phyloP scores from a whole-genome alignment of 345 rosid species.

The Hibiscus tridactylites region DNA sequence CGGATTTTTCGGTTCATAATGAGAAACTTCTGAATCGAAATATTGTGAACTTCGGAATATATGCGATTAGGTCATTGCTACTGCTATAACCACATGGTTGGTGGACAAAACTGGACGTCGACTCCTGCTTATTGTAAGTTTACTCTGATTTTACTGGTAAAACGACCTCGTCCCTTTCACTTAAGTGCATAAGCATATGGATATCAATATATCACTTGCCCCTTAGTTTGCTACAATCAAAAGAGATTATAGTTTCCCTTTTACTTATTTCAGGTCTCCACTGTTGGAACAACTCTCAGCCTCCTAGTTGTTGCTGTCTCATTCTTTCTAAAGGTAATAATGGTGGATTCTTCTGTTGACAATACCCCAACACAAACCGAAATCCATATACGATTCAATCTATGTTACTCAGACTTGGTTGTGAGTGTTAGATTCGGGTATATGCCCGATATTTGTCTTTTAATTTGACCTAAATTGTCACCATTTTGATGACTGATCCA shows the following conservation, averaged over 20 bases:
- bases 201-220: not conserved
- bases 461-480: not conserved
- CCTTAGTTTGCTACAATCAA: not conserved
- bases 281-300: constrained; percentile 70
- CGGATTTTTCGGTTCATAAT: not conserved
- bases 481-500: constrained; percentile 22
- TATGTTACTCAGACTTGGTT: not conserved
- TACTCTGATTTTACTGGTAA: constrained; percentile 1
- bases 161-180: not conserved
- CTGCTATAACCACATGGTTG: constrained; percentile 79
- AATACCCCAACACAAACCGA: not conserved
- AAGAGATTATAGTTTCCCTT: not conserved
- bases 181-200: not conserved
- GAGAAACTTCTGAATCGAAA: not conserved
- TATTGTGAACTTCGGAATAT: not conserved
- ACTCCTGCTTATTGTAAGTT: constrained; percentile 74
- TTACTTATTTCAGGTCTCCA: constrained; percentile 45
- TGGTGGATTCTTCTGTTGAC: not conserved
- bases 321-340: constrained; percentile 54
- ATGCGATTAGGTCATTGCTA: constrained; percentile 53
- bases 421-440: too few species aligned
- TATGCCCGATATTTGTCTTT: not conserved
- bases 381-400: not conserved
- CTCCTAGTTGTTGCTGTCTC: constrained; percentile 67
- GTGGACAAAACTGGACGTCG: constrained; percentile 82